Conservation (phyloP, 192 early-diverging fungal species). For the Coemansia nantahalensis region DNA sequence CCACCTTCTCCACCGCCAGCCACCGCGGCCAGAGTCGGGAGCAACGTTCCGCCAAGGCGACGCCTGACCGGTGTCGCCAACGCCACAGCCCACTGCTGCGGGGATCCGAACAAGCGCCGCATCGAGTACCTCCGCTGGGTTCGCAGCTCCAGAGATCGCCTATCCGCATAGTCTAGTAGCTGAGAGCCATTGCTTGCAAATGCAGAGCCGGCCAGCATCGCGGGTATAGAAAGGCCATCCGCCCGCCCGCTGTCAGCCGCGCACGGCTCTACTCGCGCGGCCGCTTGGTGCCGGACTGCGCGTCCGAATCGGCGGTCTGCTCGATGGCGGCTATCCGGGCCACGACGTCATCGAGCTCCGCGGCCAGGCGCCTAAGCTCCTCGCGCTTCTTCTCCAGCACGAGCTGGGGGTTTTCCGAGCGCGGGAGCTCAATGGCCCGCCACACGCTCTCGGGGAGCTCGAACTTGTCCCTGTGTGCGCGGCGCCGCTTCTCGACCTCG, state of each 20-base stretch:
- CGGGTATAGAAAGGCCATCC: too few species aligned
- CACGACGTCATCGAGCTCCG: conserved; percentile 61
- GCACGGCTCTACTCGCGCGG: conserved; percentile 37
- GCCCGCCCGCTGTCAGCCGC: too few species aligned
- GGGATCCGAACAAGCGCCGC: too few species aligned
- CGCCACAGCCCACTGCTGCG: too few species aligned
- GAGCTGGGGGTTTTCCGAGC: conserved; percentile 62
- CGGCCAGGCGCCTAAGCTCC: conserved; percentile 58
- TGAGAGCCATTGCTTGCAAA: too few species aligned
- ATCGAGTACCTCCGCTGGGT: too few species aligned
- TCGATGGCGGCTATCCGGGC: conserved; percentile 51
- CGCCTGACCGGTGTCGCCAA: too few species aligned
- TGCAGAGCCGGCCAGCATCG: too few species aligned
- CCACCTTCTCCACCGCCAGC: too few species aligned
- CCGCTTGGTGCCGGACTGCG: conserved; percentile 37
- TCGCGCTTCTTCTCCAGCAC: conserved; percentile 62
- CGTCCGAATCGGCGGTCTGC: neutral
- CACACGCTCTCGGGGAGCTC: conserved; percentile 70
- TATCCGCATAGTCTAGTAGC: conserved; percentile 7
- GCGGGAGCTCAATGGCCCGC: conserved; percentile 67
- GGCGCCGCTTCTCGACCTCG: conserved; percentile 65
- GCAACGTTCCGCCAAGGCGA: too few species aligned
- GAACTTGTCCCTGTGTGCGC: conserved; percentile 75
- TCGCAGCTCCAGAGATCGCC: too few species aligned
- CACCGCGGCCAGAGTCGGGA: too few species aligned